Evolutionary conservation across 2,329 filamentous ascomycete genomes (phyloP), one percentile per base, ranked within the genome.

Genomic region (Cephalotrichum gorgonifer): DNA sequence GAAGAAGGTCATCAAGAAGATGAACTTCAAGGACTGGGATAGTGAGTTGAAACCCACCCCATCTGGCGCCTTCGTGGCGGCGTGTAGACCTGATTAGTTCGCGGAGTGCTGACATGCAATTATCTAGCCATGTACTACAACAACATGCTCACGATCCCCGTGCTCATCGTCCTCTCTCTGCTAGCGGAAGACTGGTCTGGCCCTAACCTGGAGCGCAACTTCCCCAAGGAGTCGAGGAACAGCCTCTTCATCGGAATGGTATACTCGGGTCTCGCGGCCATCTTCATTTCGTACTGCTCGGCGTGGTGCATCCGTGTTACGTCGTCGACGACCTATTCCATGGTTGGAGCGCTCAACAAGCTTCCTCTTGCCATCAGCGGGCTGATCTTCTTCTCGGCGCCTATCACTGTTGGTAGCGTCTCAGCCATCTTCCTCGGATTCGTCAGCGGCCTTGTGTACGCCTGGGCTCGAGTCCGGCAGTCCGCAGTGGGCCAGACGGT

Each of bases 101-200:
- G 9, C 5, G 3, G 33, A 39, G 35, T 22, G 17, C 35, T 39
- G 35, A 39, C 17, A 20, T 11, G 35, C 20, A 39, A n/a, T n/a
- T n/a, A n/a, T n/a, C 30, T 44, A 97, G 91, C 90, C 62, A 98
- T 97, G 93, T 97, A 93, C 73, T 98, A 98, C 77, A 98, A 98
- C 80, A 97, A 98, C 70, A 79, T 97, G 44, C 81, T 98, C 56
- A 95, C 90, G 50, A 95, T 98, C 55, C 93, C 93, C 26, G 85
- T 97, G 60, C 81, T 98, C 47, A 68, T 97, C 51, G 64, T 88
- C 58, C 83, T 83, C 64, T 94, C 91, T 30, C 72, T 96, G 48
- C 59, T 95, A 54, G 72, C 85, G 56, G 93, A 98, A 66, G 88
- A 97, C 71, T 98, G 93, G 93, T 95, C 90, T 6, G 72, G 79